Percentiles rank a stretch among this genome's conserved stretches.
These are phyloP conservation scores for Diaporthe sp. DNA, from an alignment of 2,329 filamentous ascomycete species.

Conservation along the genomic window DNA sequence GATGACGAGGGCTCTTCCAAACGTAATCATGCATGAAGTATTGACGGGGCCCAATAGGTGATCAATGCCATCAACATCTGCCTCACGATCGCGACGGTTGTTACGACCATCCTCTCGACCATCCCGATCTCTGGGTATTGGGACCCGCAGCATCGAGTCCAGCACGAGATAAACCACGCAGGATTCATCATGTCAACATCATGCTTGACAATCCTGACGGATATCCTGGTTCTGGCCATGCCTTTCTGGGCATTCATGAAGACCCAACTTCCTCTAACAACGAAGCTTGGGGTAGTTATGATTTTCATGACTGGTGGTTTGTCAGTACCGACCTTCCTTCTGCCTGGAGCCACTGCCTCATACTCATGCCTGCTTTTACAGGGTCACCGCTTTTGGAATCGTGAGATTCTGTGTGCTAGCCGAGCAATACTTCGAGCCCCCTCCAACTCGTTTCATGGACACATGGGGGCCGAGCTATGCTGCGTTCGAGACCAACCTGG, in stretches of 20 bases:
- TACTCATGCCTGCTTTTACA: fast-evolving
- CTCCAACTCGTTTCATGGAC: background rate
- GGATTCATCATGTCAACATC: background rate
- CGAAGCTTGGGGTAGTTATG: background rate
- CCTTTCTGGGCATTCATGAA: background rate
- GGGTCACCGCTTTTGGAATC: background rate
- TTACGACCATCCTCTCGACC: background rate
- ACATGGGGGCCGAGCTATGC: constrained; percentile 1
- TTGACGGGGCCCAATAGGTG: background rate
- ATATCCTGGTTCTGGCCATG: background rate
- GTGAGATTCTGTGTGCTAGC: background rate
- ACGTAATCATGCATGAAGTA: too few relatives aligned
- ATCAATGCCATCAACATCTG: constrained; percentile 16
- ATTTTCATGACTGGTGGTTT: constrained; percentile 19
- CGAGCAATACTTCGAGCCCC: background rate
- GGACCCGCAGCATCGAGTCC: background rate
- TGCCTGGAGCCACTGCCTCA: fast-evolving
- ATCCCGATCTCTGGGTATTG: background rate
- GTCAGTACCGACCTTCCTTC: background rate
- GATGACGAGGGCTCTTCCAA: too few relatives aligned
- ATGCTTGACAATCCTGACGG: background rate
- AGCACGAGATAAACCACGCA: background rate
- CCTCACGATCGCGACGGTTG: background rate
- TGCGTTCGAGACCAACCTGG: background rate
- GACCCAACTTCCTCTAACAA: background rate